Percentiles rank a stretch among this genome's conserved stretches.
phyloP scores from a whole-genome alignment of 2,329 filamentous ascomycete genomes.

The Tolypocladium sp. region DNA sequence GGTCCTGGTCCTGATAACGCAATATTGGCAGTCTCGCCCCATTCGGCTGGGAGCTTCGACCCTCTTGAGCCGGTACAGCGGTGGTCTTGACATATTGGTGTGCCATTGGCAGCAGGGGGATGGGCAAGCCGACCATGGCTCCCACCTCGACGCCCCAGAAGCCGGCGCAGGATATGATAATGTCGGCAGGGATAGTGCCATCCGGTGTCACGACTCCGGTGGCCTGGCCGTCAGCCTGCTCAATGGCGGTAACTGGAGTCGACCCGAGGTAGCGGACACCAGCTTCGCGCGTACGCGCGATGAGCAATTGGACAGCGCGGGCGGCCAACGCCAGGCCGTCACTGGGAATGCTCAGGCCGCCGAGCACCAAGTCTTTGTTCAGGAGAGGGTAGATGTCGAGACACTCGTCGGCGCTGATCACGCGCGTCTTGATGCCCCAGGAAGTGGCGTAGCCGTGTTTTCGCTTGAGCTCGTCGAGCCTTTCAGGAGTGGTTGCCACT shows the following conservation, averaged over 20 bases:
- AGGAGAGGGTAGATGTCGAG: constrained; percentile 43
- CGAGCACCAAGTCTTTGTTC: constrained; percentile 42
- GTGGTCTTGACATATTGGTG: constrained; percentile 58
- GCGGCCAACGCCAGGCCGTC: constrained; percentile 54
- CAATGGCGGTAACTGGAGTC: constrained; percentile 50
- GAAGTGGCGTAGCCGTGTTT: constrained; percentile 52
- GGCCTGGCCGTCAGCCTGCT: constrained; percentile 35
- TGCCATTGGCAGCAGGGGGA: constrained; percentile 51
- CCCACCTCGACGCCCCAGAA: constrained; percentile 60
- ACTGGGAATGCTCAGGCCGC: constrained; percentile 49
- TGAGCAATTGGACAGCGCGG: constrained; percentile 51
- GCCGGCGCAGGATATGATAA: constrained; percentile 53
- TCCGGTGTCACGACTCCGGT: constrained; percentile 45
- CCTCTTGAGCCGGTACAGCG: constrained; percentile 31
- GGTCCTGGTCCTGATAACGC: constrained; percentile 52
- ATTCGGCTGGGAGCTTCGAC: constrained; percentile 28
- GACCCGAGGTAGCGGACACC: constrained; percentile 48
- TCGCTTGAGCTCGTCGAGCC: constrained; percentile 52
- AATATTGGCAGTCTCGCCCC: constrained; percentile 48
- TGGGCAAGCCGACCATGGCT: constrained; percentile 46
- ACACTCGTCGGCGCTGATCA: constrained; percentile 45
- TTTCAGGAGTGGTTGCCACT: constrained; percentile 48
- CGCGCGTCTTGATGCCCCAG: constrained; percentile 47
- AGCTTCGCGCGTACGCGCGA: constrained; percentile 45
- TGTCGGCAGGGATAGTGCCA: constrained; percentile 45